Evolutionary conservation across 768 basidiomycete genomes (phyloP), one percentile per base, ranked within the genome.

Genomic region (Podaxis mareebaensis): DNA sequence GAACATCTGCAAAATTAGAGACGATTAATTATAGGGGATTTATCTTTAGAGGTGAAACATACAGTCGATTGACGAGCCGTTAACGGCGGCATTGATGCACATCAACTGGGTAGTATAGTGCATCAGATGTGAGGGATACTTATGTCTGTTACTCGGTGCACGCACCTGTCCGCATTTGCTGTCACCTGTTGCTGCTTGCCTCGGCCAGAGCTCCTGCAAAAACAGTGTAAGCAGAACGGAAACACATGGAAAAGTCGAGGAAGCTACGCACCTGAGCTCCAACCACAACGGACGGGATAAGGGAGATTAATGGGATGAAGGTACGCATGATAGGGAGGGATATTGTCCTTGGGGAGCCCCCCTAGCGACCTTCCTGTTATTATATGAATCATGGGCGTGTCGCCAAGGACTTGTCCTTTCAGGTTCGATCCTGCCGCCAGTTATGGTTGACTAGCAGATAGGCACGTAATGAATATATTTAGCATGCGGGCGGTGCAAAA

Each of bases 81-180:
- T 82, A 30, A 83, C 75, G 12, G 76, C 76, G 5, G 79, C 84
- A 17, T 75, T 70, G 46, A 85, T 70, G 64, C 84, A 85, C 79
- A 85, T 81, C 6, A 71, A 65, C 81, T 84, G 60, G 20, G 44
- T 17, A 17, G 44, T 20, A 20, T n/a, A 17, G 46, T 11, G 33
- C 26, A 51, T 65, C 58, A 40, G 64, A 64, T 22, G 33, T 33
- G 36, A 39, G 36, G 48, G 39, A 57, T 22, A 3, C 13, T 24
- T 12, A 1, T 11, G 4, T 52, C 17, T 49, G 53, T 26, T 28
- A 20, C 12, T 20, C 52, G 48, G 36, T 39, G 44, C 17, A 67
- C 71, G 10, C 62, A 78, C 76, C 40, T 57, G 53, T 33, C 69
- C 68, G 63, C 78, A 78, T 67, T 67, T 58, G 28, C 67, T 69